Evolutionary conservation across 2,329 filamentous ascomycete genomes (phyloP).

Genomic region (Arthrobotrys megalospora): DNA sequence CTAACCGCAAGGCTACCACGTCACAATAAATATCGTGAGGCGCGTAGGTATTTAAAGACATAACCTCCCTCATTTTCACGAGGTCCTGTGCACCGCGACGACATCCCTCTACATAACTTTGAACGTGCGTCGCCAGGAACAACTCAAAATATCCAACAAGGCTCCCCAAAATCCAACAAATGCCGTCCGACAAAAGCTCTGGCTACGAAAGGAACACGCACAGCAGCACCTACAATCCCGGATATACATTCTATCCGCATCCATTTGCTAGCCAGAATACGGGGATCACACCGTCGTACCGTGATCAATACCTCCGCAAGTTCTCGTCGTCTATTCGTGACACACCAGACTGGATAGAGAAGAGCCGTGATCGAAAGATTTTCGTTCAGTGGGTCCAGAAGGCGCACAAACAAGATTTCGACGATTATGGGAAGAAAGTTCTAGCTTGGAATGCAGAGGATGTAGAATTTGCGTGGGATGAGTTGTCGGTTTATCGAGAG

Average conservation of each 20-base stretch:
- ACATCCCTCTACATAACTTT: not conserved
- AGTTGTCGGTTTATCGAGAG: constrained; percentile 26
- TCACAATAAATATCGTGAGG: not conserved
- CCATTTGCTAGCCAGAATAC: not conserved
- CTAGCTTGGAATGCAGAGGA: constrained; percentile 12
- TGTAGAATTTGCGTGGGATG: constrained; percentile 12
- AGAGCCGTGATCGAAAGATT: not conserved
- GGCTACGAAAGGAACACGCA: not conserved
- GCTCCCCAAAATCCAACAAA: not conserved
- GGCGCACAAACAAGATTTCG: not conserved
- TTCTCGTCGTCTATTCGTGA: constrained; percentile 11
- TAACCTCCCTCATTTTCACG: not conserved
- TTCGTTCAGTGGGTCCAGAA: constrained; percentile 23
- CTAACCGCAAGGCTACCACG: not conserved
- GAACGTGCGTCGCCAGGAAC: not conserved
- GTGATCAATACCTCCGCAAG: constrained; percentile 14
- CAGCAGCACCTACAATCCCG: not conserved
- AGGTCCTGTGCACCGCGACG: not conserved
- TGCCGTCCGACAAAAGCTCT: constrained; percentile 4
- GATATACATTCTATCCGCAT: not conserved
- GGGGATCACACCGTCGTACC: not conserved
- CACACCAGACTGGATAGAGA: constrained; percentile 11
- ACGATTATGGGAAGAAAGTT: no score
- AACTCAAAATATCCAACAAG: not conserved
- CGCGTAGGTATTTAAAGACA: not conserved